These are phyloP conservation scores for Monilinia polystroma DNA, from an alignment of 2,329 filamentous ascomycete genomes.

Conservation along the genomic window DNA sequence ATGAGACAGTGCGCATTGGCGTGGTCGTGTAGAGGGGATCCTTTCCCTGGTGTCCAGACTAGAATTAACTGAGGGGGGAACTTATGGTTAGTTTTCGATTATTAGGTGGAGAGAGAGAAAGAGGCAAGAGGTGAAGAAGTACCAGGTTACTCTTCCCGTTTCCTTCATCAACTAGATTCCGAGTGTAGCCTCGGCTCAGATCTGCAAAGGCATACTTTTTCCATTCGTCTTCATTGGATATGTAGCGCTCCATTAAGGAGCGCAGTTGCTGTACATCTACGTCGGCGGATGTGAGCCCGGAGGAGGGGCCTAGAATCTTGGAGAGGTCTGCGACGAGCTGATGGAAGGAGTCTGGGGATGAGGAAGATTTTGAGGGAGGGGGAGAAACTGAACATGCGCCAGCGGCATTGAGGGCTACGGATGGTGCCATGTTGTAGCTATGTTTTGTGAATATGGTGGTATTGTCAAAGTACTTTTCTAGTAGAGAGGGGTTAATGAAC, in stretches of 20 bases:
- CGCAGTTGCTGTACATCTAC: slow-evolving; percentile 73
- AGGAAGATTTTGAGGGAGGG: slow-evolving; percentile 34
- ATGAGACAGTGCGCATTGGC: slow-evolving; percentile 88
- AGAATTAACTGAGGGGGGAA: slow-evolving; percentile 70
- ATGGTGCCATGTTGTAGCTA: slow-evolving; percentile 12
- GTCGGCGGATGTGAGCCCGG: slow-evolving; percentile 77
- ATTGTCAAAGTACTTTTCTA: neutral
- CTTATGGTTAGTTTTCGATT: slow-evolving; percentile 1
- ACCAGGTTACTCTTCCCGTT: slow-evolving; percentile 65
- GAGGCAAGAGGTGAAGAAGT: slow-evolving; percentile 10
- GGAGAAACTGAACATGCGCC: slow-evolving; percentile 8
- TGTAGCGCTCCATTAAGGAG: slow-evolving; percentile 71
- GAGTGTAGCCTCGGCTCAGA: slow-evolving; percentile 68
- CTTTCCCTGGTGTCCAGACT: slow-evolving; percentile 83
- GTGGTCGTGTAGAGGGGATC: slow-evolving; percentile 83
- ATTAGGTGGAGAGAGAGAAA: neutral
- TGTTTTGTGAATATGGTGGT: neutral
- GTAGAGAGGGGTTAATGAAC: neutral
- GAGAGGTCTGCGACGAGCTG: slow-evolving; percentile 72
- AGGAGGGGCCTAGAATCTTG: slow-evolving; percentile 72
- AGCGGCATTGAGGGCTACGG: slow-evolving; percentile 7
- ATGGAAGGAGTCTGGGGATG: slow-evolving; percentile 56
- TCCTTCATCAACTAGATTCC: slow-evolving; percentile 86
- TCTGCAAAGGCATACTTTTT: slow-evolving; percentile 72
- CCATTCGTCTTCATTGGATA: slow-evolving; percentile 70